Percentiles rank a stretch among this genome's conserved stretches.
Evolutionary conservation across 495 filamentous ascomycete species (phyloP).

Genomic region (Chaetomium tenue): DNA sequence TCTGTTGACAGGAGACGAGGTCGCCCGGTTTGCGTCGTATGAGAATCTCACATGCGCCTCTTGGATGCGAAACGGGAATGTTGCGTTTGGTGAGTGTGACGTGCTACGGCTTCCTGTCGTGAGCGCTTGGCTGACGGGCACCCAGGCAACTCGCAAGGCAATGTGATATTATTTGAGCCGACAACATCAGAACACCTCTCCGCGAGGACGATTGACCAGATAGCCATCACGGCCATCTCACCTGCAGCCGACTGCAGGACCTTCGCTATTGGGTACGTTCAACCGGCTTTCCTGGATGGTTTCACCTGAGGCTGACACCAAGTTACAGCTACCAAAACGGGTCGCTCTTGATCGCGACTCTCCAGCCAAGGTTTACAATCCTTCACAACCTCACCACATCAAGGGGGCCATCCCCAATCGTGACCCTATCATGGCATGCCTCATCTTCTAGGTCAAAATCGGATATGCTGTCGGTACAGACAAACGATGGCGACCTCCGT

Average conservation of each 20-base stretch:
- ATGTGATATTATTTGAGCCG: slow-evolving; percentile 92
- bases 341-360: slow-evolving; percentile 82
- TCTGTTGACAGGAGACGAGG: slow-evolving; percentile 84
- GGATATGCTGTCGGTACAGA: slow-evolving; percentile 95
- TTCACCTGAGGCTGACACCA: not conserved
- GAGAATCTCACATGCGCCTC: slow-evolving; percentile 79
- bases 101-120: slow-evolving; percentile 15
- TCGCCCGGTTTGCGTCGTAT: slow-evolving; percentile 86
- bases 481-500: slow-evolving; percentile 83
- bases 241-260: slow-evolving; percentile 91
- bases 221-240: slow-evolving; percentile 85
- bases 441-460: slow-evolving; percentile 96
- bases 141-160: slow-evolving; percentile 82
- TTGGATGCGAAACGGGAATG: slow-evolving; percentile 98
- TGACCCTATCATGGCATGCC: slow-evolving; percentile 92
- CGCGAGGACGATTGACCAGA: slow-evolving; percentile 85
- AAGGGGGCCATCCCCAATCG: slow-evolving; percentile 80
- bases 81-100: slow-evolving; percentile 77
- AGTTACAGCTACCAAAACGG: slow-evolving; percentile 84
- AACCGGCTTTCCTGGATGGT: not conserved
- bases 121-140: slow-evolving; percentile 21
- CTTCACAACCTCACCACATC: slow-evolving; percentile 85
- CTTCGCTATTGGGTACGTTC: slow-evolving; percentile 83
- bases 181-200: slow-evolving; percentile 91
- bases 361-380: slow-evolving; percentile 92